These are phyloP conservation scores for Phialocephala subalpina DNA, from an alignment of 2,329 filamentous ascomycete species.

Conservation along the genomic window DNA sequence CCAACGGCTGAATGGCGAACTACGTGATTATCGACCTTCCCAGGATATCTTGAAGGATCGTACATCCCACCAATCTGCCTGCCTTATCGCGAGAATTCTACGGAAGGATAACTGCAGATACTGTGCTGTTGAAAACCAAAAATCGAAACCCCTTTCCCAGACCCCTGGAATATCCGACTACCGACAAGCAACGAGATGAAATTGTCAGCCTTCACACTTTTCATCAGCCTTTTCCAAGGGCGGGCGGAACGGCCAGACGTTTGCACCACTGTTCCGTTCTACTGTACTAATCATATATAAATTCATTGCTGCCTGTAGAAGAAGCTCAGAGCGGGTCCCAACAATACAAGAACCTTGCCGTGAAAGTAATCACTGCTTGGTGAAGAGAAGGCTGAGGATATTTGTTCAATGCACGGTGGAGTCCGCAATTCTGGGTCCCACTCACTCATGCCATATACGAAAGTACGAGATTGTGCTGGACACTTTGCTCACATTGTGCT, in stretches of 20 bases:
- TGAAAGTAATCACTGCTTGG: not conserved
- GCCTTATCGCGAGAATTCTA: slow-evolving; percentile 17
- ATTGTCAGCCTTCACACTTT: slow-evolving; percentile 17
- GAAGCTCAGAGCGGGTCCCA: slow-evolving; percentile 1
- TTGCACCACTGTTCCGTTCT: slow-evolving; percentile 4
- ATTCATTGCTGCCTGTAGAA: not conserved
- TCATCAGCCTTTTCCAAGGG: slow-evolving; percentile 17
- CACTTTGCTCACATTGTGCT: not conserved
- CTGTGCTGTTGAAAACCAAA: not conserved
- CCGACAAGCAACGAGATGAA: slow-evolving; percentile 8
- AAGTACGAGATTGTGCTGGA: not conserved
- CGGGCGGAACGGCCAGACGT: slow-evolving; percentile 19
- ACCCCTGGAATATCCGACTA: slow-evolving; percentile 2
- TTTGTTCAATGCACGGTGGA: not conserved
- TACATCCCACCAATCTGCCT: slow-evolving; percentile 23
- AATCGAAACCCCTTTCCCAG: slow-evolving; percentile 6
- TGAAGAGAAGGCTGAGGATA: slow-evolving; percentile 14
- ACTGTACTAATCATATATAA: not conserved
- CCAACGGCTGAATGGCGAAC: slow-evolving; percentile 16
- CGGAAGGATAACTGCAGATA: not conserved
- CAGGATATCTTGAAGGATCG: not conserved
- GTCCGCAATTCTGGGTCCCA: not conserved
- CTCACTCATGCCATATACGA: not conserved
- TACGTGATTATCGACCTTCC: slow-evolving; percentile 17
- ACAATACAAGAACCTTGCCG: slow-evolving; percentile 1